A percentile compares a stretch with the other conserved stretches of the same genome.
phyloP scores from a whole-genome alignment of 495 filamentous ascomycete genomes.

The Sabuloglossum arenarium region DNA sequence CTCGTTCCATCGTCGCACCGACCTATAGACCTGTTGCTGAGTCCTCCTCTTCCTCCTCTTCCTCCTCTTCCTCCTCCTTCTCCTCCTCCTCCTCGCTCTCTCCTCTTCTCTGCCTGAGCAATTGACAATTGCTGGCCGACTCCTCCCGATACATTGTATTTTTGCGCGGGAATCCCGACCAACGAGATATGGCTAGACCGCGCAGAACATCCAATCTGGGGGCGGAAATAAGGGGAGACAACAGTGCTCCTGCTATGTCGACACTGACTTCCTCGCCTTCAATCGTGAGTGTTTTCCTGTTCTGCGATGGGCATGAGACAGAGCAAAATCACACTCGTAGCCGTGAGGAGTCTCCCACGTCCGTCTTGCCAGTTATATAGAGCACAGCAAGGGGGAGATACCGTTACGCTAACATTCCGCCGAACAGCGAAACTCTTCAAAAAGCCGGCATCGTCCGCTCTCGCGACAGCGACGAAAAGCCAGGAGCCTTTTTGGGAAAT shows the following conservation, averaged over 20 bases:
- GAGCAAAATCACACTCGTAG: background rate
- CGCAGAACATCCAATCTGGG: constrained; percentile 5
- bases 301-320: background rate
- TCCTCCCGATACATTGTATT: background rate
- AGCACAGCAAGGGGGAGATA: background rate
- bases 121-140: background rate
- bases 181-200: background rate
- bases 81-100: background rate
- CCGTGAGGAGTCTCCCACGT: background rate
- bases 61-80: background rate
- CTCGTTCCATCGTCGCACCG: background rate
- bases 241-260: constrained; percentile 3
- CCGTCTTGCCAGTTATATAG: background rate
- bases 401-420: background rate
- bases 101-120: background rate
- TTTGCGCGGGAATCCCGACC: background rate
- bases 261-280: background rate
- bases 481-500: constrained; percentile 15
- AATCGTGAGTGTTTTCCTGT: constrained; percentile 12
- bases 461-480: constrained; percentile 15
- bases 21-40: no score
- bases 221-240: constrained; percentile 3
- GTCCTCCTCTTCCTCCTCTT: no score
- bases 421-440: background rate
- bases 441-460: background rate